Base-by-base conservation (phyloP, 1,284 basidiomycete genomes). In the Sporisorium scitamineum region DNA sequence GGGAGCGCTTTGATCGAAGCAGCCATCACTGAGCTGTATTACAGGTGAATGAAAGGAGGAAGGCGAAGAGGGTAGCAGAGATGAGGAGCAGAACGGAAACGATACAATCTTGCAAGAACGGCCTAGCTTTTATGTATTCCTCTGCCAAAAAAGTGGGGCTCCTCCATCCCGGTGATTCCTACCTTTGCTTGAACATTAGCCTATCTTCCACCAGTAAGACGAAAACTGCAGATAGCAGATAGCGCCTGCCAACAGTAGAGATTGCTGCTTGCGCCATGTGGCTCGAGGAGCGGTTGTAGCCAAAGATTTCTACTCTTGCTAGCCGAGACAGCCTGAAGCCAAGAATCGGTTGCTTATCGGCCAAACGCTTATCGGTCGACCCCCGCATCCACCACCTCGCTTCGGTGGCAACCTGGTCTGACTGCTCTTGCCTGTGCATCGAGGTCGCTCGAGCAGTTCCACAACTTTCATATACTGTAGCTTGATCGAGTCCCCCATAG, bases 1-100 rank as follows among this genome's bases (percentile, higher is more conserved):
- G 79, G 70, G 29, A 84, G 78, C 22, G 80, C 80, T 54, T 73
- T 75, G 48, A 57, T 71, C 9, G 68, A 56, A 3, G 64, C 68
- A 10, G 42, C 68, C 70, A 73, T 72, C 18, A 16, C 37, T 5
- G 14, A 18, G 24, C 45, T 10, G 24, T 9, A 20, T 22, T n/a
- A 11, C 16, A 10, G 29, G 4, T 20, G n/a, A 9, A 20, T 5
- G 3, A 42, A 3, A 42, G 39, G 24, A 26, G n/a, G 39, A 24
- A 7, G 14, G 41, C 18, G 13, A 22, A 44, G 20, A 26, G 27
- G 41, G n/a, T 29, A 26, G 18, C 7, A 11, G 51, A 7, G 13
- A 22, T 18, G 45, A 47, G 4, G 45, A 27, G 18, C 24, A 18
- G 26, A 18, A 26, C 24, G 18, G 24, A 18, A 16, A 29, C 2